These are phyloP conservation scores for Lactarius akahatsu DNA, from an alignment of 768 basidiomycete species.

Conservation along the genomic window DNA sequence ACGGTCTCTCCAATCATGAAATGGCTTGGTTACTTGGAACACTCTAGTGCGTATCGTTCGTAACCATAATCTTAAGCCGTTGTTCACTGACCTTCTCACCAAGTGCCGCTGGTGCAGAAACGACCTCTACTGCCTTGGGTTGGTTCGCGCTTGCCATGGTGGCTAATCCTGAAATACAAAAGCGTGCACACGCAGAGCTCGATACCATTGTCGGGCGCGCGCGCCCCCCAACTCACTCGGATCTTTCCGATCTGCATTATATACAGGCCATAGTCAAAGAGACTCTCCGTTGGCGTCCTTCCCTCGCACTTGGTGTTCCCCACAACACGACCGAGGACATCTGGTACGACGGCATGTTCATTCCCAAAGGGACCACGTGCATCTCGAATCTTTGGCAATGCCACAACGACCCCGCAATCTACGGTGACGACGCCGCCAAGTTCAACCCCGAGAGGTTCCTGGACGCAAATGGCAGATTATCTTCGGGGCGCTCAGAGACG, in stretches of 20 bases:
- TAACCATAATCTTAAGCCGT: not conserved
- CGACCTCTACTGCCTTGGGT: conserved; percentile 8
- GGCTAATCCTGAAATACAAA: conserved; percentile 22
- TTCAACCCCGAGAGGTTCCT: conserved; percentile 30
- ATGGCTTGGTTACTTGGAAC: conserved; percentile 25
- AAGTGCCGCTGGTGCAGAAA: conserved; percentile 8
- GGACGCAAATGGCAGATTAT: conserved; percentile 12
- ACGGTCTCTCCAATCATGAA: conserved; percentile 23
- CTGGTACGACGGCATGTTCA: conserved; percentile 33
- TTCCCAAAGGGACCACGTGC: conserved; percentile 39
- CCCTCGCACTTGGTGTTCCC: conserved; percentile 4
- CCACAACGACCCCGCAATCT: conserved; percentile 11
- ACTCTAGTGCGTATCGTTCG: conserved; percentile 16
- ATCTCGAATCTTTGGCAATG: conserved; percentile 31
- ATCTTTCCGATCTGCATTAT: conserved; percentile 10
- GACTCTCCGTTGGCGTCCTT: conserved; percentile 13
- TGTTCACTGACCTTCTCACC: not conserved
- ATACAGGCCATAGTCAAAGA: conserved; percentile 19
- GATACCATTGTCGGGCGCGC: conserved; percentile 13
- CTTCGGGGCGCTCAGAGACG: conserved; percentile 14
- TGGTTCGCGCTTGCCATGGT: conserved; percentile 27
- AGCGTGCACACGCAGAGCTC: conserved; percentile 16
- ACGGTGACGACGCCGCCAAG: conserved; percentile 22
- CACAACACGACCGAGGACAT: conserved; percentile 31
- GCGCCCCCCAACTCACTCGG: conserved; percentile 4